A percentile compares a stretch with the other conserved stretches of the same genome.
Conservation (phyloP, 371 early-diverging fungal species). For the Zychaea mexicana region DNA sequence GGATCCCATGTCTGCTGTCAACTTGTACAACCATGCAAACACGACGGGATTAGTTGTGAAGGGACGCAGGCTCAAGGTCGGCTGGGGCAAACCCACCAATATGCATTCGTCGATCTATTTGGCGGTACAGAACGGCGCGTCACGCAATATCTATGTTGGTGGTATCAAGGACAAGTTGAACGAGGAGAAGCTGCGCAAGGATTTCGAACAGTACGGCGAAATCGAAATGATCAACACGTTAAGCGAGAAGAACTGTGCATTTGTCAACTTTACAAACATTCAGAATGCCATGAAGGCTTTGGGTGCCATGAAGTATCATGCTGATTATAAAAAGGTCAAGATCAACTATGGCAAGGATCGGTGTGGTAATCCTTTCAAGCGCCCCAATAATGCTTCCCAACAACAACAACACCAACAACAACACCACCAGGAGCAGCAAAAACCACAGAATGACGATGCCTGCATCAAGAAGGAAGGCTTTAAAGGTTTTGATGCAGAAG, state of each 20-base stretch:
- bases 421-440: not conserved
- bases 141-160: conserved; percentile 86
- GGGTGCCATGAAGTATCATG: conserved; percentile 47
- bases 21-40: conserved; percentile 58
- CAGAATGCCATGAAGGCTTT: conserved; percentile 70
- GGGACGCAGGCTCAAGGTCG: conserved; percentile 69
- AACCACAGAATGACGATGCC: not conserved
- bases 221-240: conserved; percentile 79
- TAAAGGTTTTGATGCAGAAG: no score
- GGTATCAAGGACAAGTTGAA: conserved; percentile 54
- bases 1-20: conserved; percentile 67
- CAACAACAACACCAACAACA: conserved; percentile 13
- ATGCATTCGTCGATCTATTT: conserved; percentile 53
- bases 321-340: conserved; percentile 52
- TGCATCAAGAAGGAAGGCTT: not conserved
- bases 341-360: conserved; percentile 86
- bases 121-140: conserved; percentile 71
- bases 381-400: no score
- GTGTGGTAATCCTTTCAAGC: conserved; percentile 62
- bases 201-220: conserved; percentile 74
- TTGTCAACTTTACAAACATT: conserved; percentile 80
- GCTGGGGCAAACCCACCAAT: conserved; percentile 75
- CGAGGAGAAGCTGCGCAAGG: conserved; percentile 61
- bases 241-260: conserved; percentile 77
- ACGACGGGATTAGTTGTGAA: conserved; percentile 65